Base-by-base conservation (phyloP, 148 eudicot genomes). In the Chenopodium berlandieri region DNA sequence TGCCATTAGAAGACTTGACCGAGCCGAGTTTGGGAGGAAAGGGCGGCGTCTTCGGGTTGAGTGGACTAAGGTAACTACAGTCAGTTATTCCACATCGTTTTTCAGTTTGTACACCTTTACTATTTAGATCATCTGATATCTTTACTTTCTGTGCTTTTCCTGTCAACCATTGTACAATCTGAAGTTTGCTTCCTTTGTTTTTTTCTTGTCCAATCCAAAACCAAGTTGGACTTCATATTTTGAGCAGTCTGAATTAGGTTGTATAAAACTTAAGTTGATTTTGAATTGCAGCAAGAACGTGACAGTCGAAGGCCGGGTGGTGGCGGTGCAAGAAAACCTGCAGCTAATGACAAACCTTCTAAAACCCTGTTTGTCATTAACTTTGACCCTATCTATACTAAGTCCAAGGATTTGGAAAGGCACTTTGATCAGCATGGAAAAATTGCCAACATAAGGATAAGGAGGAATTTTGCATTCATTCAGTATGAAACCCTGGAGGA, bases 301-400 rank as follows among this genome's bases (percentile, higher is more conserved):
- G 94, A 92, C 64, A 86, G 74, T 32, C 82, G 94, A 82, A 91
- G 89, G 85, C 86, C 91, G 81, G 95, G 82, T 76, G 91, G 87
- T 83, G 91, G 87, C 82, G 79, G 91, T 62, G 23, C 66, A 8
- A 91, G 82, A 80, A 92, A 80, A 82, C 89, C 97, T 83, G 87
- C 90, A 44, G 86, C 91, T 64, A 90, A 86, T 85, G 73, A 86
- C 2, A 90, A 78, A 82, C 98, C 98, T 32, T 89, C 97, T 13
- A 95, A 89, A 84, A 93, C 98, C 48, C 80, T 94, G 88, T 94
- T 94, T 82, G 92, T 94, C 68, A 94, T 92, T 32, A 92, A 94
- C 82, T 94, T 94, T 73, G 98, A 94, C 50, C 91, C 98, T 47
- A 66, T 85, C 47, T 56, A 88, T 78, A 94, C 98, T 1, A 91